Base-by-base conservation (phyloP, 2,329 filamentous ascomycete species). In the Xylaria sp. region DNA sequence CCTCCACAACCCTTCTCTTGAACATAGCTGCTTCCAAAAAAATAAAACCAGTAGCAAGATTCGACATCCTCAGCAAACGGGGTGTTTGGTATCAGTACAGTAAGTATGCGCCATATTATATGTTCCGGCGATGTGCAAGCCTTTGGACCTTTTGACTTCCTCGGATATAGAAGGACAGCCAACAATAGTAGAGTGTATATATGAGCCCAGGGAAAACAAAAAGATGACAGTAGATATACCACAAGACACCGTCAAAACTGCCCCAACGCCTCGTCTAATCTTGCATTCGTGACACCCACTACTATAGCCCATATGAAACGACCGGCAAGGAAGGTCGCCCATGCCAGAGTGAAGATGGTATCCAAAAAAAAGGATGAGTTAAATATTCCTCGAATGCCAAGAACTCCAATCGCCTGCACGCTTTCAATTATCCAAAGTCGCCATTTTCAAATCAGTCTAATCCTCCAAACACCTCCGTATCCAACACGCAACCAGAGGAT, bases 251-350 rank as follows among this genome's bases (percentile, higher is more conserved):
- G 23, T 44, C 35, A 57, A 55, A 55, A 3, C 5, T 9, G 37
- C 65, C 65, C 68, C 60, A 72, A 69, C 70, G 68, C 70, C 70
- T 71, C 65, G 61, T 65, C 67, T 70, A 63, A 66, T 69, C 70
- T 69, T 60, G 54, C 68, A 60, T 55, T 54, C 53, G 51, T 60
- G 50, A 48, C 40, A 53, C 50, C 50, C 58, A 12, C 62, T 55
- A 35, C 55, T 29, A 42, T 42, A 54, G 42, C 55, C 50, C 21
- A 32, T 37, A 21, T 64, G 23, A 40, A 47, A 64, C 62, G 42
- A 60, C 37, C 21, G 35, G 13, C n/a, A 29, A 32, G 5, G 27
- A 35, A 47, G 13, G 8, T 35, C 12, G 23, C 21, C 48, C 37
- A 48, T 54, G 57, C 13, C 3, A 59, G 40, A 71, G 35, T 37